Evolutionary conservation across 306 rosid genomes (phyloP).

Genomic region (Styphnolobium japonicum): DNA sequence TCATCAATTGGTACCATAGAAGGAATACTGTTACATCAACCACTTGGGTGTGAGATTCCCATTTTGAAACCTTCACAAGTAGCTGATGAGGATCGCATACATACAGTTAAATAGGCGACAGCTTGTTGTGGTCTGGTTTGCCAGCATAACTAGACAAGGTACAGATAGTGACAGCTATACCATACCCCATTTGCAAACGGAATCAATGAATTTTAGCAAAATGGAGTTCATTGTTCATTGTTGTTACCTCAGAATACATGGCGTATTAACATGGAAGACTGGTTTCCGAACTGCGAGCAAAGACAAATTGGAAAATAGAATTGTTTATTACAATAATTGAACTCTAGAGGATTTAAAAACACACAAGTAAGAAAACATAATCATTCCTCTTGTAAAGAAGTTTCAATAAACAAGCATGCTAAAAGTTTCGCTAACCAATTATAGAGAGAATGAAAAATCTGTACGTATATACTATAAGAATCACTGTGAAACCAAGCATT

Average conservation of each 20-base stretch:
- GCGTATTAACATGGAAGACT: not conserved
- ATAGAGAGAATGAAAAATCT: not conserved
- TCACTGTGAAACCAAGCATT: conserved; percentile 31
- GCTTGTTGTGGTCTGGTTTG: not conserved
- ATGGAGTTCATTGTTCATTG: not conserved
- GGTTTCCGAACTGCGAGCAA: not conserved
- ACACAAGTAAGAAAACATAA: not conserved
- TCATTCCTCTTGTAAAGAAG: not conserved
- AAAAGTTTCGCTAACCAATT: not conserved
- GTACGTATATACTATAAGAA: conserved; percentile 3
- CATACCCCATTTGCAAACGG: not conserved
- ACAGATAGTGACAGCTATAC: not conserved
- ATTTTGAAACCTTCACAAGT: not conserved
- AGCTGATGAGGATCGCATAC: not conserved
- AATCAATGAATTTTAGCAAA: not conserved
- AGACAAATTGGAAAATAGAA: not conserved
- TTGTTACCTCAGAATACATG: not conserved
- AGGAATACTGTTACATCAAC: not conserved
- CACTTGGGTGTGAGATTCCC: not conserved
- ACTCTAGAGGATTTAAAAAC: not conserved
- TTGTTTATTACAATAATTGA: not conserved
- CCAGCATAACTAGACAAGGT: not conserved
- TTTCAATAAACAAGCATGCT: not conserved
- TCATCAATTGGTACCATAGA: not conserved
- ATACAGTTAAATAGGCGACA: not conserved